These are phyloP conservation scores for Penicillium diatomitis DNA, from an alignment of 495 filamentous ascomycete genomes.

Conservation along the genomic window DNA sequence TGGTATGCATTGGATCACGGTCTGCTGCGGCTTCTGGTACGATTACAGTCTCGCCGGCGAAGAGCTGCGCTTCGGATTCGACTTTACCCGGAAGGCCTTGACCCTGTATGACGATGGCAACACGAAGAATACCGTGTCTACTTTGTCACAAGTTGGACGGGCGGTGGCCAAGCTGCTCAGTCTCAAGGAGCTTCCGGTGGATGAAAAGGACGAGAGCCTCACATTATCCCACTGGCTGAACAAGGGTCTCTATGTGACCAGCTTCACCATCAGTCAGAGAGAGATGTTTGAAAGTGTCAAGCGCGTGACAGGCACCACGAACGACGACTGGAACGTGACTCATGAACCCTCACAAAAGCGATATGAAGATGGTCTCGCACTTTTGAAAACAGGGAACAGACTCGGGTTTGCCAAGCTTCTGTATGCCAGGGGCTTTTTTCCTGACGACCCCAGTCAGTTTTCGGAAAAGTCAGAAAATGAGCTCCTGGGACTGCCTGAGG, in stretches of 20 bases:
- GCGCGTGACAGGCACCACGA: slow-evolving; percentile 44
- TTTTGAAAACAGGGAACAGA: slow-evolving; percentile 34
- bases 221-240: slow-evolving; percentile 32
- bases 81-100: slow-evolving; percentile 30
- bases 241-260: slow-evolving; percentile 33
- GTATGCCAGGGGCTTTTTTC: slow-evolving; percentile 43
- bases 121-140: slow-evolving; percentile 27
- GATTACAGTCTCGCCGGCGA: slow-evolving; percentile 38
- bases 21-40: slow-evolving; percentile 47
- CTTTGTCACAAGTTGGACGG: slow-evolving; percentile 39
- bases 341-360: slow-evolving; percentile 34
- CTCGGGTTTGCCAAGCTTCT: slow-evolving; percentile 41
- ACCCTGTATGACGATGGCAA: slow-evolving; percentile 46
- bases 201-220: slow-evolving; percentile 30
- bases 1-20: slow-evolving; percentile 41
- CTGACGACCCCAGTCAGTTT: slow-evolving; percentile 28
- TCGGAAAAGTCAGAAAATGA: slow-evolving; percentile 35
- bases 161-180: slow-evolving; percentile 37
- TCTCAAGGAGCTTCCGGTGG: slow-evolving; percentile 39
- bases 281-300: slow-evolving; percentile 46
- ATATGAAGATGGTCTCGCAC: slow-evolving; percentile 34
- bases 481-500: slow-evolving; percentile 42
- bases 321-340: slow-evolving; percentile 47
- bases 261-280: slow-evolving; percentile 42
- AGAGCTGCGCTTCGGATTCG: slow-evolving; percentile 34